A percentile compares a stretch with the other conserved stretches of the same genome.
phyloP scores from a whole-genome alignment of 1,284 basidiomycete species.

The Trametes sp. region DNA sequence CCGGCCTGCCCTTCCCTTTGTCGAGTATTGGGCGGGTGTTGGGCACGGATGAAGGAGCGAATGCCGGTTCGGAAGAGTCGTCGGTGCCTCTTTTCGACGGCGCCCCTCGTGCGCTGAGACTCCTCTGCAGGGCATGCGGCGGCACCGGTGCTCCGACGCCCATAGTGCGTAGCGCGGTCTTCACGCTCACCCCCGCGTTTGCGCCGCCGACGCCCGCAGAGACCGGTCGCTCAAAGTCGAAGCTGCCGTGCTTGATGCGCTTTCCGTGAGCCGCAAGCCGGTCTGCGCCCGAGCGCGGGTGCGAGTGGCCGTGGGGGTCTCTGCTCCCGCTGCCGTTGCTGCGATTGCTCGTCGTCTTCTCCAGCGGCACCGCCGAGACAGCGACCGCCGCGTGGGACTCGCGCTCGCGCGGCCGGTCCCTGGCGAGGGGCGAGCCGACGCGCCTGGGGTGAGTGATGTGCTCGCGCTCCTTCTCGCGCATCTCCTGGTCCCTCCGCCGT shows the following conservation, averaged over 20 bases:
- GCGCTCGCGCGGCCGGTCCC: constrained; percentile 32
- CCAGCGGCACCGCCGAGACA: constrained; percentile 34
- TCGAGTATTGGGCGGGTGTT: constrained; percentile 9
- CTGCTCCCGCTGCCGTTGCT: constrained; percentile 36
- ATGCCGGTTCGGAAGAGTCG: constrained; percentile 13
- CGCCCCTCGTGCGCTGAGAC: constrained; percentile 27
- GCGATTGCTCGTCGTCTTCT: constrained; percentile 38
- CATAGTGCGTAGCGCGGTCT: constrained; percentile 34
- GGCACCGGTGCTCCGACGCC: constrained; percentile 27
- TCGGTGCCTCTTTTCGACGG: constrained; percentile 20
- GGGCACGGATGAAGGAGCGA: constrained; percentile 15
- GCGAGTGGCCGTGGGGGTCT: constrained; percentile 31
- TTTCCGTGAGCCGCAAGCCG: constrained; percentile 37
- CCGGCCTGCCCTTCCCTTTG: constrained; percentile 28
- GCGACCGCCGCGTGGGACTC: constrained; percentile 33
- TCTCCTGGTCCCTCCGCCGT: constrained; percentile 28
- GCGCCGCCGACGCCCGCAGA: constrained; percentile 31
- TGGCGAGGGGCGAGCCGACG: constrained; percentile 42
- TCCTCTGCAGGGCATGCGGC: constrained; percentile 29
- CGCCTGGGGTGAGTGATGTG: constrained; percentile 39
- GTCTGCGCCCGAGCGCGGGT: constrained; percentile 21
- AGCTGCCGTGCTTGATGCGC: constrained; percentile 66
- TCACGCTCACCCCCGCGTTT: constrained; percentile 26
- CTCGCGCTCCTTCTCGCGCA: constrained; percentile 34
- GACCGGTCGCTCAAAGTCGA: constrained; percentile 70